phyloP scores from a whole-genome alignment of 208 protist species.

The Trypanosoma boissoni region DNA sequence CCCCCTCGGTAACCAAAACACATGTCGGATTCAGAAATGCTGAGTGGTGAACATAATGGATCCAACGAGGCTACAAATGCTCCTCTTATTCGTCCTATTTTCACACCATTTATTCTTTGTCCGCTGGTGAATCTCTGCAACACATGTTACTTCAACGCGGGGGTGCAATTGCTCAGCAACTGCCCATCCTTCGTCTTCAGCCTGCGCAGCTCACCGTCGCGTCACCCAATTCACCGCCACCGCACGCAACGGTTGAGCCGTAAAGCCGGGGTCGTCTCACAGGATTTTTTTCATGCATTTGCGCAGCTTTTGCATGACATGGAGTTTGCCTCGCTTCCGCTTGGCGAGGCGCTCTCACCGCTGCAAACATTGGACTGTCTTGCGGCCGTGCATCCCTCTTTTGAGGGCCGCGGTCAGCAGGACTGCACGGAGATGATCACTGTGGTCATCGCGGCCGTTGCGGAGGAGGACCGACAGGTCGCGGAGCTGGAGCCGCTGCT shows the following conservation, averaged over 20 bases:
- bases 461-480: conserved; percentile 67
- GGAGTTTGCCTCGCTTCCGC: conserved; percentile 33
- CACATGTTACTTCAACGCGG: conserved; percentile 97
- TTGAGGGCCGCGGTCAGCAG: conserved; percentile 85
- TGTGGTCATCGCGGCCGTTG: conserved; percentile 51
- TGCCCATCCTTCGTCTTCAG: conserved; percentile 71
- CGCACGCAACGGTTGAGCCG: conserved; percentile 25
- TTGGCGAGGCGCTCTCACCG: conserved; percentile 40
- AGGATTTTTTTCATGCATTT: conserved; percentile 49
- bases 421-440: conserved; percentile 87
- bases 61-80: not conserved
- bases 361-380: conserved; percentile 49
- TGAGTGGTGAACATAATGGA: not conserved
- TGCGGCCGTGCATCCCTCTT: conserved; percentile 53
- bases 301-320: conserved; percentile 53
- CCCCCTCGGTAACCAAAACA: no score
- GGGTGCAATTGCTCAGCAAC: conserved; percentile 93
- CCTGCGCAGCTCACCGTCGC: conserved; percentile 45
- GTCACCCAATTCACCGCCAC: conserved; percentile 3
- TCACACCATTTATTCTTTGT: conserved; percentile 52
- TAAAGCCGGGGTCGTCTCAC: conserved; percentile 26
- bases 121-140: conserved; percentile 96
- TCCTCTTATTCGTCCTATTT: not conserved
- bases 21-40: no score
- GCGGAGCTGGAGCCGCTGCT: conserved; percentile 52